A percentile compares a stretch with the other conserved stretches of the same genome.
These are phyloP conservation scores for Solanum hybrid DNA, from an alignment of 305 asterid species.

Conservation along the genomic window DNA sequence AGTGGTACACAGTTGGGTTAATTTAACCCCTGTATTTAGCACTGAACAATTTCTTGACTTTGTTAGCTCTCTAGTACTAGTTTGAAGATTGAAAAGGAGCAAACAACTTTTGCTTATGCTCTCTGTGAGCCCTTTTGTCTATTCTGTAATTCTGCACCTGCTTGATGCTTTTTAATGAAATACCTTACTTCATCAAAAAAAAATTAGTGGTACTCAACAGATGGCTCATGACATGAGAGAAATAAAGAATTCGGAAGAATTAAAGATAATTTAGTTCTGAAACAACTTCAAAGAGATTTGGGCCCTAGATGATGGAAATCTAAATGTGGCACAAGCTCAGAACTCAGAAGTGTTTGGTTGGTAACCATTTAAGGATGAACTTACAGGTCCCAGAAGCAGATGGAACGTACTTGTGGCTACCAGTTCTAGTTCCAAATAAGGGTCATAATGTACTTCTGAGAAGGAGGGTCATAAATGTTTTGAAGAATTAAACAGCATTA, in stretches of 20 bases:
- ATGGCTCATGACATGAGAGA: neutral
- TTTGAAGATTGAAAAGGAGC: neutral
- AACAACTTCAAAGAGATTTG: neutral
- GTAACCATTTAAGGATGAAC: neutral
- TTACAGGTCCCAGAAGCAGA: neutral
- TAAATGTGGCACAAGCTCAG: neutral
- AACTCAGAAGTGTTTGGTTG: neutral
- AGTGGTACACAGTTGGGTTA: neutral
- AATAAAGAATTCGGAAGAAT: neutral
- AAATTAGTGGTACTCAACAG: neutral
- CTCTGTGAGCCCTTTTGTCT: neutral
- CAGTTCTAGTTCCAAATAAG: neutral
- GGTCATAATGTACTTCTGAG: neutral
- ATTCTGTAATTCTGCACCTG: too few relatives aligned
- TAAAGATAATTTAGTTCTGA: neutral
- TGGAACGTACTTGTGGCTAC: neutral
- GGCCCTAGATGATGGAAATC: neutral
- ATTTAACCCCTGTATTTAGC: neutral
- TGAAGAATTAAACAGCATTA: neutral
- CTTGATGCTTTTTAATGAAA: too few relatives aligned
- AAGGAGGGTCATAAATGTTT: neutral
- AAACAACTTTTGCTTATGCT: neutral
- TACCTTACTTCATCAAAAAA: too few relatives aligned
- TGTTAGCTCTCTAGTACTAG: neutral
- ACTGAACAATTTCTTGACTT: neutral